Percentiles rank a stretch among this genome's conserved stretches.
Evolutionary conservation across 2,329 filamentous ascomycete species (phyloP).

Genomic region (Onygenales sp.): DNA sequence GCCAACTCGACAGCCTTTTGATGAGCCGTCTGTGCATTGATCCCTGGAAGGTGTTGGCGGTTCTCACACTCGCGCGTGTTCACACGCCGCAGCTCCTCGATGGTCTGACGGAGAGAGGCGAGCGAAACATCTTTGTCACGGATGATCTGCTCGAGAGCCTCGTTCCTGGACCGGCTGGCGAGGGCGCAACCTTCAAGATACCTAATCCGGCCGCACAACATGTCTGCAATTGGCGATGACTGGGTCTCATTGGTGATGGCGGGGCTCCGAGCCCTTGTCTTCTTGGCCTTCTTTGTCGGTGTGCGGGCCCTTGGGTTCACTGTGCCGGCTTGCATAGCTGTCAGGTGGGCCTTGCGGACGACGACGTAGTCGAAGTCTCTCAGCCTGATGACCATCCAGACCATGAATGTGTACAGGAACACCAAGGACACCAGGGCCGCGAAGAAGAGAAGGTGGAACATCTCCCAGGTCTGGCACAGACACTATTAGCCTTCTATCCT

Average conservation of each 20-base stretch:
- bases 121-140: not conserved
- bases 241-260: not conserved
- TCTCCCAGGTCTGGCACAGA: not conserved
- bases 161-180: not conserved
- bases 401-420: not conserved
- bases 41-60: not conserved
- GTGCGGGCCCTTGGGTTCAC: not conserved
- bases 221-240: not conserved
- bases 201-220: not conserved
- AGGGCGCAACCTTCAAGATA: not conserved
- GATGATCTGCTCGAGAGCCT: not conserved
- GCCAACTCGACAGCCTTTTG: not conserved
- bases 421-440: not conserved
- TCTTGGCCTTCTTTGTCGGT: not conserved
- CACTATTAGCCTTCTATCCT: not conserved
- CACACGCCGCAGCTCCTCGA: not conserved
- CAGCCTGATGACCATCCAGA: not conserved
- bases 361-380: not conserved
- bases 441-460: conserved; percentile 2
- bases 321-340: not conserved
- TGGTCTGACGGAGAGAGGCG: not conserved
- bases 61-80: not conserved
- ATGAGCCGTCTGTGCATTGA: not conserved
- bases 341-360: not conserved
- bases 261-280: not conserved